These are phyloP conservation scores for Cicer arietinum DNA, from an alignment of 306 rosid species.

Conservation along the genomic window DNA sequence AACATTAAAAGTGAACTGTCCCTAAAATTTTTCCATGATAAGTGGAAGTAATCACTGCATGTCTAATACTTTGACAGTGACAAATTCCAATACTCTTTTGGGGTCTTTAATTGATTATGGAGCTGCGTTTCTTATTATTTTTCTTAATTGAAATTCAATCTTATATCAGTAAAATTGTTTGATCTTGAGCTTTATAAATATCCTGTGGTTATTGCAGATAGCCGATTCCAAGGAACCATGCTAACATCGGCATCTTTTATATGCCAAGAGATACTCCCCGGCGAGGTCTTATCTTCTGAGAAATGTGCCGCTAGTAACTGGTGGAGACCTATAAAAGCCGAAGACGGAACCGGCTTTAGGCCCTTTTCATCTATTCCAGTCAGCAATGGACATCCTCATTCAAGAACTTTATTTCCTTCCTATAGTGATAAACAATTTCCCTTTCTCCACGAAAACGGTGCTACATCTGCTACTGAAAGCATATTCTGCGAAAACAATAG, in stretches of 20 bases:
- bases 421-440: conserved; percentile 53
- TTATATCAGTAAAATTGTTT: no score
- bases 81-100: no score
- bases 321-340: conserved; percentile 58
- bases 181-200: no score
- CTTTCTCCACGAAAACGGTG: conserved; percentile 53
- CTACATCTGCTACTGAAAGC: conserved; percentile 51
- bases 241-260: conserved; percentile 63
- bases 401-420: conserved; percentile 56
- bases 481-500: conserved; percentile 50
- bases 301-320: conserved; percentile 57
- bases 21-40: no score
- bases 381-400: conserved; percentile 51
- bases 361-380: conserved; percentile 56
- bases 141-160: no score
- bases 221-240: conserved; percentile 60
- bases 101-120: no score
- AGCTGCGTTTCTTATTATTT: no score
- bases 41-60: no score
- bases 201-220: conserved; percentile 52
- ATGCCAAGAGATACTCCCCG: conserved; percentile 76
- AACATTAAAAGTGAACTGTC: no score
- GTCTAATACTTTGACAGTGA: no score
- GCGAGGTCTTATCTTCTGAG: conserved; percentile 54
- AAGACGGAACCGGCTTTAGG: conserved; percentile 51